Conservation (phyloP, 2,329 filamentous ascomycete species). For the Phyllosticta capitalensis region DNA sequence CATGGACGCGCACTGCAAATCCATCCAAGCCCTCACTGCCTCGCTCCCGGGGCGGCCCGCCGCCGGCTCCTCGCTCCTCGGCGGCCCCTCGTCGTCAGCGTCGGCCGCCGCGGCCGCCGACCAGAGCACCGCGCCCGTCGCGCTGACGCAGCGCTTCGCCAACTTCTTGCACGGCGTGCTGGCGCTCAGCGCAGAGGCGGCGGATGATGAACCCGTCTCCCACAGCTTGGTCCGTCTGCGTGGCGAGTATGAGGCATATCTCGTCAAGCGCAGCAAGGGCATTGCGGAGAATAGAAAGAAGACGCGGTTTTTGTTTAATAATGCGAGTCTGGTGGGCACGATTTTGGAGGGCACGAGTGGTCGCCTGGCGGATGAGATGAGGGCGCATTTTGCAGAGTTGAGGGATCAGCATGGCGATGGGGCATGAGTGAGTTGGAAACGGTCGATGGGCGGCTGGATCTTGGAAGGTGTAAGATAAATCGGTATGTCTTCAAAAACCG, state of each 20-base stretch:
- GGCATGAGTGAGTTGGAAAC: too few species aligned
- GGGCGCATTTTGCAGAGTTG: slow-evolving; percentile 61
- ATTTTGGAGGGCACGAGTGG: slow-evolving; percentile 68
- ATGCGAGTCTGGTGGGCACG: slow-evolving; percentile 88
- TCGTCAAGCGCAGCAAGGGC: slow-evolving; percentile 65
- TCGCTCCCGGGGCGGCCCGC: slow-evolving; percentile 29
- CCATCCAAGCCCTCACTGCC: slow-evolving; percentile 53
- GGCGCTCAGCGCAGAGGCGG: slow-evolving; percentile 74
- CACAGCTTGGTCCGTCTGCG: slow-evolving; percentile 69
- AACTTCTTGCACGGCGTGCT: slow-evolving; percentile 83
- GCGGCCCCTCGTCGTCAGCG: slow-evolving; percentile 29
- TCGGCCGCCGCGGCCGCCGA: slow-evolving; percentile 36
- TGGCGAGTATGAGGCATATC: slow-evolving; percentile 72
- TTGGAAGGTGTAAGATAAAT: too few species aligned
- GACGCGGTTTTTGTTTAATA: slow-evolving; percentile 86
- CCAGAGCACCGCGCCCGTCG: slow-evolving; percentile 74
- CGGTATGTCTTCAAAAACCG: too few species aligned
- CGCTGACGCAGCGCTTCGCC: slow-evolving; percentile 89
- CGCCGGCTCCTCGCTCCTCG: slow-evolving; percentile 25
- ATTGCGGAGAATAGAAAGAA: slow-evolving; percentile 72
- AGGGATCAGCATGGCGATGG: slow-evolving; percentile 21
- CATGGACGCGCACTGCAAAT: slow-evolving; percentile 89
- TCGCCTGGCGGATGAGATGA: slow-evolving; percentile 65
- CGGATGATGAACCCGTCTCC: slow-evolving; percentile 86
- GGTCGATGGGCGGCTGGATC: too few species aligned